phyloP scores from a whole-genome alignment of 2,329 filamentous ascomycete species.

The Aquanectria penicillioides region DNA sequence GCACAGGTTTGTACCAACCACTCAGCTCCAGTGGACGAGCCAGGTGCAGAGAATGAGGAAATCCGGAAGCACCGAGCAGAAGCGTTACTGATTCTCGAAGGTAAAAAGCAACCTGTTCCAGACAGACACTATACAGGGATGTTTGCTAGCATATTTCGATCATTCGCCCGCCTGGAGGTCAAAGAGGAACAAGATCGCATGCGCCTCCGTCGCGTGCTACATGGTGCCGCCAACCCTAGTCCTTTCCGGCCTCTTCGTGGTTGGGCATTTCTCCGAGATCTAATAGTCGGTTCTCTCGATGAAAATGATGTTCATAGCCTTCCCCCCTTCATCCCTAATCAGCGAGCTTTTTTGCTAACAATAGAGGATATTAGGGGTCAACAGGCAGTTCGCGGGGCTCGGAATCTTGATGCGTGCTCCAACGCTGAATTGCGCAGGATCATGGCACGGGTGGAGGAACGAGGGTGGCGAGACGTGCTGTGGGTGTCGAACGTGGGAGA shows the following conservation, averaged over 20 bases:
- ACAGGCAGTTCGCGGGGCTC: not conserved
- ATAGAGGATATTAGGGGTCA: not conserved
- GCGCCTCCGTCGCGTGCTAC: not conserved
- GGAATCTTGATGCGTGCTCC: conserved; percentile 24
- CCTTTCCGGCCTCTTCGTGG: not conserved
- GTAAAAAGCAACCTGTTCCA: not conserved
- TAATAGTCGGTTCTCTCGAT: conserved; percentile 7
- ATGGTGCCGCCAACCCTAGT: not conserved
- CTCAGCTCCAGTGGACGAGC: too few relatives aligned
- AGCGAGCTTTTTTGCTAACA: conserved; percentile 2
- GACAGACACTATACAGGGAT: not conserved
- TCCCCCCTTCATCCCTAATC: not conserved
- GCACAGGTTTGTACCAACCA: too few relatives aligned
- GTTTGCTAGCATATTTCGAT: not conserved
- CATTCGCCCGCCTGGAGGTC: not conserved
- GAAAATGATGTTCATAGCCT: not conserved
- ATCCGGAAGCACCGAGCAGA: not conserved
- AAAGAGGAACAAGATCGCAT: not conserved
- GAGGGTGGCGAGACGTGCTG: conserved; percentile 39
- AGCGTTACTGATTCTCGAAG: conserved; percentile 12
- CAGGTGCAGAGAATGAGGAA: not conserved
- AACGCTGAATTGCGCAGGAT: conserved; percentile 21
- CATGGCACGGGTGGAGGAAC: conserved; percentile 25
- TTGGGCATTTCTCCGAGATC: conserved; percentile 3
- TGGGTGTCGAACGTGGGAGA: conserved; percentile 33